A percentile compares a stretch with the other conserved stretches of the same genome.
Conservation (phyloP, 352 stramenopile genomes). For the Pythium oligandrum region DNA sequence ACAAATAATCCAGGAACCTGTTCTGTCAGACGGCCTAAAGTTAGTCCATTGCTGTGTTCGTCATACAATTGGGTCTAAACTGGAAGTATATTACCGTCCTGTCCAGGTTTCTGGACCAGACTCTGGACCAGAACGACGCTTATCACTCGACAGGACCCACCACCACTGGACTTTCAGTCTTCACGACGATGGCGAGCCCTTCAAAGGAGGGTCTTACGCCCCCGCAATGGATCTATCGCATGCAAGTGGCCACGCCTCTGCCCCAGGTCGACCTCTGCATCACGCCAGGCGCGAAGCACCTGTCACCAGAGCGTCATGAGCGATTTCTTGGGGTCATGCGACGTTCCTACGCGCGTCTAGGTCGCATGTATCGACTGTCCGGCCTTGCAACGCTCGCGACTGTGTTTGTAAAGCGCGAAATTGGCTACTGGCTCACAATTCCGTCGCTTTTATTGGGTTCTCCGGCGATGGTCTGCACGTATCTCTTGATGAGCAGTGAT, state of each 20-base stretch:
- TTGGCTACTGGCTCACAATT: constrained; percentile 4
- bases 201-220: too few species aligned
- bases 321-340: constrained; percentile 11
- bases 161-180: too few species aligned
- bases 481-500: constrained; percentile 23
- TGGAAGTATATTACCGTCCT: too few species aligned
- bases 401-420: neutral
- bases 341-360: constrained; percentile 4
- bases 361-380: constrained; percentile 8
- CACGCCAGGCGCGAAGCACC: constrained; percentile 5
- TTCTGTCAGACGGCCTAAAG: too few species aligned
- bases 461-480: constrained; percentile 5
- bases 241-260: constrained; percentile 6
- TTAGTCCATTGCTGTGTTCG: too few species aligned
- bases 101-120: too few species aligned
- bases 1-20: too few species aligned
- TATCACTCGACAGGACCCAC: too few species aligned
- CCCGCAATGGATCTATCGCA: constrained; percentile 7
- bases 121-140: too few species aligned
- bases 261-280: constrained; percentile 9
- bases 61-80: too few species aligned
- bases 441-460: constrained; percentile 4
- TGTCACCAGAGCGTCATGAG: neutral
- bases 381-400: constrained; percentile 2
- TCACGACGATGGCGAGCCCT: too few species aligned